Base-by-base conservation (phyloP, 345 rosid genomes). In the Populus simonii region DNA sequence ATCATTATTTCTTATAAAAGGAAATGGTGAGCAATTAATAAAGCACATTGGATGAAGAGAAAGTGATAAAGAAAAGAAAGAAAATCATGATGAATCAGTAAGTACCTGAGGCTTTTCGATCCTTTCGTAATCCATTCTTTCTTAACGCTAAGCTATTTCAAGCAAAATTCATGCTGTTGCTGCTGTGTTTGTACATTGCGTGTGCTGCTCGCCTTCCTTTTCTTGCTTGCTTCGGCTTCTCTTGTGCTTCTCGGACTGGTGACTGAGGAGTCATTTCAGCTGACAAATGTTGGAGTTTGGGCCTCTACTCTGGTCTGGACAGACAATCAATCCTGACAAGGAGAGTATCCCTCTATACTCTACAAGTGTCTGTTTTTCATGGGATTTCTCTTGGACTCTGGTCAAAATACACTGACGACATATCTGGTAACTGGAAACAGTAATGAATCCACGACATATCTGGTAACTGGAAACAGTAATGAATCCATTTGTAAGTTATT, bases 111-210 rank as follows among this genome's bases (percentile, higher is more conserved):
- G 89, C 79, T 85, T 90, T 79, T 86, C 84, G 85, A 94, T 94
- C 88, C 98, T 91, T 80, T 92, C 97, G 84, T 91, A 94, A 77
- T 94, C 97, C 96, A 92, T 94, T 71, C 20, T 33, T 66, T 66
- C 69, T 66, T 3, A 31, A 55, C 39, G 35, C 45, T 10, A 2
- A 18, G 43, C 27, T 47, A 51, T 49, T 47, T 27, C 36, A 29
- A 36, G 61, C 10, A 51, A 59, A 23, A 59, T n/a, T 4, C 65
- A 23, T 59, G 1, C 29, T 23, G 62, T n/a, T 43, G 47, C 47
- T 13, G 47, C 47, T 10, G 47, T 43, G 47, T 59, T 59, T 11
- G 63, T 3, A 20, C 59, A 53, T 20, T 53, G 59, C 8, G 59
- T 53, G 59, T 20, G 23, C 59, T 7, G 59, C 0, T 53, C 22